Evolutionary conservation across 495 filamentous ascomycete genomes (phyloP), one percentile per base, ranked within the genome.

Genomic region (Penicillium crystallinum): DNA sequence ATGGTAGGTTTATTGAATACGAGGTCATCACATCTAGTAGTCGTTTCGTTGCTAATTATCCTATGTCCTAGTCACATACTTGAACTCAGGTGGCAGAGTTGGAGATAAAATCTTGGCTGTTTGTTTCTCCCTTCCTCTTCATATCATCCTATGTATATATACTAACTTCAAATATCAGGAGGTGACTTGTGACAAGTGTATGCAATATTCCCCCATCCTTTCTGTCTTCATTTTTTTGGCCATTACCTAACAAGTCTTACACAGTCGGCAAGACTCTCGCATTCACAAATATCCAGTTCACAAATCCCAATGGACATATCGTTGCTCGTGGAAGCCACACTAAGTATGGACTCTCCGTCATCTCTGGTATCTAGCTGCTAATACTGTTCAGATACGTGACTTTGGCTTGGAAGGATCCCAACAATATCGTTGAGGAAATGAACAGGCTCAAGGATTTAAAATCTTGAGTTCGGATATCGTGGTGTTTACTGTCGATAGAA

Each of bases 321-420:
- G 81, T 91, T 33, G 93, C 93, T 3, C 73, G 91, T 53, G 93
- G 93, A 19, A 97, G 92, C 58, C 93, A 98, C 73, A 97, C 93
- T 8, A 98, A 98, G 89, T 95, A 63, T 65, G 82, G 73, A 36
- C 9, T 21, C 35, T 21, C 36, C 34, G 11, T 9, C 35, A 17
- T 31, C 12, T 2, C 1, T 19, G 8, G 2, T 9, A 36, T 10
- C 21, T 15, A 18, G 30, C 17, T 45, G 25, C 46, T 57, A 39
- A 63, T 56, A n/a, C 19, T 25, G 7, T 36, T 22, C 30, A 83
- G 81, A 58, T 85, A 79, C 55, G 67, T 85, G 41, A 77, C 77
- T 14, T 54, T 74, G 22, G 81, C 81, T 6, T 83, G 76, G 77
- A 82, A 78, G 49, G 77, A 85, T 36, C 75, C 79, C 4, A 71